Conservation (phyloP, 805 yeast genomes). For the Danielia reshetovae region DNA sequence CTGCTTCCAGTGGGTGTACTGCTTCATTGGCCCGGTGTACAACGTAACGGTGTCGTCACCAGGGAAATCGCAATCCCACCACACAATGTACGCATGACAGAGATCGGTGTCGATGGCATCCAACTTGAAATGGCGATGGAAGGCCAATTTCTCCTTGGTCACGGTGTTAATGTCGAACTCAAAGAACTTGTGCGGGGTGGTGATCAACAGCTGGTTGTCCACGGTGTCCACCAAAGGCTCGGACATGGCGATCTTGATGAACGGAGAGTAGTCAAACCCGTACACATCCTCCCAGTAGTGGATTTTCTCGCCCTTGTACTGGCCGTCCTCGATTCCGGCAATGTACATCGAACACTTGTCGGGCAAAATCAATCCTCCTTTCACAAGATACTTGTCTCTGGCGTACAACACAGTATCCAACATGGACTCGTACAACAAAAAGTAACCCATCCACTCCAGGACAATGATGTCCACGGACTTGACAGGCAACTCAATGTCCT, state of each 20-base stretch:
- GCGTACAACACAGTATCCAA: constrained; percentile 93
- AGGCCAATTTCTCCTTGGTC: constrained; percentile 74
- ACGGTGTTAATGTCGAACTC: constrained; percentile 91
- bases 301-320: constrained; percentile 86
- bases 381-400: constrained; percentile 78
- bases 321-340: constrained; percentile 91
- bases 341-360: constrained; percentile 86
- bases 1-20: constrained; percentile 98
- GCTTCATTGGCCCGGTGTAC: constrained; percentile 91
- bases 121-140: constrained; percentile 63
- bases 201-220: constrained; percentile 64
- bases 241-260: constrained; percentile 76
- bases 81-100: constrained; percentile 84
- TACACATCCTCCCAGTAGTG: constrained; percentile 96
- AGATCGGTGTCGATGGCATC: constrained; percentile 74
- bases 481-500: constrained; percentile 84
- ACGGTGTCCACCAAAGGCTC: constrained; percentile 98
- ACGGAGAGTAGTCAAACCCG: constrained; percentile 94
- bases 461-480: constrained; percentile 90
- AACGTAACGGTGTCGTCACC: constrained; percentile 63
- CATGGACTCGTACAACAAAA: constrained; percentile 94
- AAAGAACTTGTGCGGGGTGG: constrained; percentile 67
- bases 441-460: constrained; percentile 99
- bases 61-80: constrained; percentile 95
- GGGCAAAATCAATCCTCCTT: constrained; percentile 91